Conservation (phyloP, 2,329 filamentous ascomycete genomes). For the Fulvia fulva region DNA sequence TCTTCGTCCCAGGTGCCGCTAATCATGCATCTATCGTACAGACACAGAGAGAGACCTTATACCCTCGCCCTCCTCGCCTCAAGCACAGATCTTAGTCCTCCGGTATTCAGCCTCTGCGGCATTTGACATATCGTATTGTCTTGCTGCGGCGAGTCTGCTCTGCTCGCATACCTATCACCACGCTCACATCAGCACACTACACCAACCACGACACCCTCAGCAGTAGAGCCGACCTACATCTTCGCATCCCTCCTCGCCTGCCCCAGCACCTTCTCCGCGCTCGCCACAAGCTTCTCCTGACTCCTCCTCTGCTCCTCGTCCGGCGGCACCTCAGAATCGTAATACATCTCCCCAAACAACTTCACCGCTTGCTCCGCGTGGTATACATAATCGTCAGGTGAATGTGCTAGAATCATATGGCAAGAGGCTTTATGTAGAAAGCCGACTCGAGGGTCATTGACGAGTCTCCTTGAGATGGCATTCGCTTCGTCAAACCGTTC, state of each 20-base stretch:
- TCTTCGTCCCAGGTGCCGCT: background rate
- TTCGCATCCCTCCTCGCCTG: slow-evolving; percentile 9
- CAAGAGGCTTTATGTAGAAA: slow-evolving; percentile 14
- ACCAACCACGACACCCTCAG: background rate
- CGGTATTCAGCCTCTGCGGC: background rate
- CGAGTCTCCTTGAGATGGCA: slow-evolving; percentile 4
- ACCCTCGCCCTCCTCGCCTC: background rate
- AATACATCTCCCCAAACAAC: slow-evolving; percentile 9
- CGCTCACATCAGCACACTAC: background rate
- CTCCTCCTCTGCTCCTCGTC: slow-evolving; percentile 10
- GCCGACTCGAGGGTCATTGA: slow-evolving; percentile 11
- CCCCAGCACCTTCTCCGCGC: slow-evolving; percentile 7
- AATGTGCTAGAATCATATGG: slow-evolving; percentile 16
- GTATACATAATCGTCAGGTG: slow-evolving; percentile 16
- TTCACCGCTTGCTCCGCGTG: slow-evolving; percentile 12
- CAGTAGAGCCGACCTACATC: slow-evolving; percentile 4
- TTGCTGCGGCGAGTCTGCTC: slow-evolving; percentile 1
- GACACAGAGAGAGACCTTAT: background rate
- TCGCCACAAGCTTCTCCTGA: slow-evolving; percentile 9
- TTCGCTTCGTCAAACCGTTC: slow-evolving; percentile 15
- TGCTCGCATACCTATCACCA: background rate
- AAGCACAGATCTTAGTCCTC: background rate
- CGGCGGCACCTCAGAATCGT: slow-evolving; percentile 9
- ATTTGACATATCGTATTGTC: background rate
- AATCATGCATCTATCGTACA: too few species aligned